Conservation (phyloP, 805 yeast species). For the Lachancea mirantina region DNA sequence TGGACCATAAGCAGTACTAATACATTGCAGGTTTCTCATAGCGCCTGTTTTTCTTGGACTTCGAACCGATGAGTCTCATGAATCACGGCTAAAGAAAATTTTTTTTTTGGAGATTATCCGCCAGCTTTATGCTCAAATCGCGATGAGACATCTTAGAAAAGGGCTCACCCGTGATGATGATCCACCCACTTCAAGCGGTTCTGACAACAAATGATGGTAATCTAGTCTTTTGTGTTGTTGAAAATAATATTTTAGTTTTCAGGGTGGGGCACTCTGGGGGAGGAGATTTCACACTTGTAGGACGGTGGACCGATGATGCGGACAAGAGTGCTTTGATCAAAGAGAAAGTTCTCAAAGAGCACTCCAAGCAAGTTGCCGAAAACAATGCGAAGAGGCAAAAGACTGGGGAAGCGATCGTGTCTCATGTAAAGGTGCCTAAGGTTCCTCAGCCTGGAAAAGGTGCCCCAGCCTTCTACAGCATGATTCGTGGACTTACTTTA, state of each 20-base stretch:
- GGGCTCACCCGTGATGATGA: conserved; percentile 32
- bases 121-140: too few species aligned
- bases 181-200: conserved; percentile 65
- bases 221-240: conserved; percentile 48
- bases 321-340: conserved; percentile 41
- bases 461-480: conserved; percentile 59
- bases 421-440: conserved; percentile 42
- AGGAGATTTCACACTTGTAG: conserved; percentile 26
- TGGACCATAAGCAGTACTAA: background rate
- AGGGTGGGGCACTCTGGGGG: conserved; percentile 27
- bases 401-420: conserved; percentile 39
- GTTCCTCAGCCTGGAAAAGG: conserved; percentile 60
- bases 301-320: conserved; percentile 56
- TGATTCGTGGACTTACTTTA: conserved; percentile 56
- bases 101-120: too few species aligned
- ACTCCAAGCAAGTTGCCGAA: conserved; percentile 26
- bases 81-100: too few species aligned
- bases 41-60: background rate
- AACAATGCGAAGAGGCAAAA: conserved; percentile 32
- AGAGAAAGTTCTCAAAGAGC: conserved; percentile 41
- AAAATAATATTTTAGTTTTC: conserved; percentile 53
- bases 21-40: background rate
- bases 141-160: too few species aligned
- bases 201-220: conserved; percentile 39
- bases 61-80: too few species aligned